A percentile compares a stretch with the other conserved stretches of the same genome.
phyloP scores from a whole-genome alignment of 2,329 filamentous ascomycete species.

The Alternaria incomplexa region DNA sequence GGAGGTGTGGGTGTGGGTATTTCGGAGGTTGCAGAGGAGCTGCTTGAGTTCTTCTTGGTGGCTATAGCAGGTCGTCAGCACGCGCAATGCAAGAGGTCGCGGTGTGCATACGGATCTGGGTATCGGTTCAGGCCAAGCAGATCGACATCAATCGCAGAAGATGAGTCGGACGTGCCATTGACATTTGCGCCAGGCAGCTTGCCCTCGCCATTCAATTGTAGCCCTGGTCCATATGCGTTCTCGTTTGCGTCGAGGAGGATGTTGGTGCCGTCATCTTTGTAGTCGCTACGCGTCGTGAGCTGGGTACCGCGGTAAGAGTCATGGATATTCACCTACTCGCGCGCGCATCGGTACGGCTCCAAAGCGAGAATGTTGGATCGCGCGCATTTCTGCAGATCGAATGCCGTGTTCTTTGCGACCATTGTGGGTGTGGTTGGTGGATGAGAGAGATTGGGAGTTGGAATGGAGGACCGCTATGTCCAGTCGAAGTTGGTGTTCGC shows the following conservation, averaged over 20 bases:
- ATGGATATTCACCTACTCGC: constrained; percentile 54
- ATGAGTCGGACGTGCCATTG: constrained; percentile 46
- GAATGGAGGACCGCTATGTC: neutral
- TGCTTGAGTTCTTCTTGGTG: constrained; percentile 89
- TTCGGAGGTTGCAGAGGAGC: constrained; percentile 84
- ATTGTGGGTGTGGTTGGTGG: constrained; percentile 17
- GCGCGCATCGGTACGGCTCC: constrained; percentile 61
- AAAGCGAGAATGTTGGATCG: constrained; percentile 60
- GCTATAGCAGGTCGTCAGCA: constrained; percentile 40
- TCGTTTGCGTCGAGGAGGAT: constrained; percentile 97
- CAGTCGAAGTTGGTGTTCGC: constrained; percentile 11
- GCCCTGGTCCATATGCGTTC: constrained; percentile 89
- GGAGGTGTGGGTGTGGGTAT: constrained; percentile 79
- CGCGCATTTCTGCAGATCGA: constrained; percentile 58
- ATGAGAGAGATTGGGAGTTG: neutral
- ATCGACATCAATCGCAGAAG: constrained; percentile 67
- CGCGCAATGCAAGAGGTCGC: neutral
- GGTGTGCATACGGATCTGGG: constrained; percentile 73
- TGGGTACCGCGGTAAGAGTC: neutral
- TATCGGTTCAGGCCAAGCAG: constrained; percentile 88
- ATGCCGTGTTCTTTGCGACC: constrained; percentile 40
- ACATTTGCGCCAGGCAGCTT: constrained; percentile 54
- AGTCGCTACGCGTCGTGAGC: constrained; percentile 69
- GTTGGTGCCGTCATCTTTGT: constrained; percentile 97
- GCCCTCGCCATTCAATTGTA: constrained; percentile 60